Base-by-base conservation (phyloP, 208 protist species). In the Leptomonas seymouri region DNA sequence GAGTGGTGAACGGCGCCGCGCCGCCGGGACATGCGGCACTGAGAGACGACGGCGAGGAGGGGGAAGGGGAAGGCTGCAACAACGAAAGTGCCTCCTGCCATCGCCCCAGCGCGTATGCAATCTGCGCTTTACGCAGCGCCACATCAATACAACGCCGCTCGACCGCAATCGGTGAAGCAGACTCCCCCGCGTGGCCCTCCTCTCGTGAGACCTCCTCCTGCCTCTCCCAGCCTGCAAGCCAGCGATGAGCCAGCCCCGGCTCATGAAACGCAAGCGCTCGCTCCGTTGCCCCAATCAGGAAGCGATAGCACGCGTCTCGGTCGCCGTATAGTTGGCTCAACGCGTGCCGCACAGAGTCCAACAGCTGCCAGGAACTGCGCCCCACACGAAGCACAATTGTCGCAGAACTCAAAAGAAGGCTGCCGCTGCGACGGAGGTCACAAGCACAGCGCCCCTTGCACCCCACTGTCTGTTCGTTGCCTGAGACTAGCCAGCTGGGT, bases 241-340 rank as follows among this genome's bases (percentile, higher is more conserved):
- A 78, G 7, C 67, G 77, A 34, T 72, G 72, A 21, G 77, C 72
- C 39, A 68, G 65, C 11, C 60, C 60, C 11, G 63, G 64, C 15
- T 56, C 45, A 23, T 44, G 23, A 21, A 68, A 65, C n/a, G 62
- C 23, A 23, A 82, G 50, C n/a, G 66, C 77, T 15, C 65, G 62
- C 46, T 57, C 65, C 12, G 71, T 72, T 18, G 71, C 41, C 3
- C 55, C 51, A 1, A 71, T 62, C 21, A 71, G 12, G 21, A 65
- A 74, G 18, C 11, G n/a, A 48, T 57, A 70, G 71, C 55, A 71
- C 18, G 45, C 72, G 0, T 67, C 65, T 7, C n/a, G 28, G 25
- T 69, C 42, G 34, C 67, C 72, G 46, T 64, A 78, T 2, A 82
- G n/a, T 39, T 78, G 77, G 25, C 71, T 71, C 20, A 82, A 67